Percentiles rank a stretch among this genome's conserved stretches.
phyloP scores from a whole-genome alignment of 2,329 filamentous ascomycete genomes.

The Botrytis aclada region DNA sequence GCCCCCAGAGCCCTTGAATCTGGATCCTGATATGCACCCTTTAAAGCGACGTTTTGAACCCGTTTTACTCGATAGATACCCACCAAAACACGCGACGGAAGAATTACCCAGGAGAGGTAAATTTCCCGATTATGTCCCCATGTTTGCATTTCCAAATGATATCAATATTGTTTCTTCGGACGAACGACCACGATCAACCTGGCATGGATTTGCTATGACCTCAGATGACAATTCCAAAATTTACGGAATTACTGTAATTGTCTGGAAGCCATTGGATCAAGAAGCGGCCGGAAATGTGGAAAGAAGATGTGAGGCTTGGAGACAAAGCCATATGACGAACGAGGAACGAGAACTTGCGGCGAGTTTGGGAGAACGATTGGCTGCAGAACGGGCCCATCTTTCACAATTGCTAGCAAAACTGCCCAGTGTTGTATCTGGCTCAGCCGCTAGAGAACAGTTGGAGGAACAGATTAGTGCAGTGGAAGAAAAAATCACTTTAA shows the following conservation, averaged over 20 bases:
- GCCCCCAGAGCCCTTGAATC: constrained; percentile 82
- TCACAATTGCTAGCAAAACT: constrained; percentile 83
- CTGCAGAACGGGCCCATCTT: constrained; percentile 81
- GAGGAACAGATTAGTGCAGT: constrained; percentile 95
- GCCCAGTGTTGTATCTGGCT: constrained; percentile 76
- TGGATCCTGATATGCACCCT: constrained; percentile 91
- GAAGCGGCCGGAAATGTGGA: constrained; percentile 82
- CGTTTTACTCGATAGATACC: constrained; percentile 91
- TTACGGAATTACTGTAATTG: constrained; percentile 84
- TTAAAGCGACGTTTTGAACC: constrained; percentile 92
- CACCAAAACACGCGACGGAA: constrained; percentile 75
- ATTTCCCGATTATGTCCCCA: constrained; percentile 92
- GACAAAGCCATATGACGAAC: constrained; percentile 81
- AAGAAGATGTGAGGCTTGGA: constrained; percentile 78
- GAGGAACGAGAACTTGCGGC: constrained; percentile 89
- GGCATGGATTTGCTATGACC: constrained; percentile 99
- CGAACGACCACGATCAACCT: constrained; percentile 80
- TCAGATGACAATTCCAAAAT: constrained; percentile 86
- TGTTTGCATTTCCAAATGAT: constrained; percentile 22
- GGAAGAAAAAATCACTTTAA: constrained; percentile 94
- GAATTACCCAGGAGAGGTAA: constrained; percentile 75
- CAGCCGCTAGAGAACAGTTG: constrained; percentile 73
- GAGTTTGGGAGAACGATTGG: constrained; percentile 84
- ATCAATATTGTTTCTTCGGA: constrained; percentile 22
- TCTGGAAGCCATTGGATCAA: constrained; percentile 85